phyloP scores from a whole-genome alignment of 2,329 filamentous ascomycete genomes.

The Ascosphaera apis region DNA sequence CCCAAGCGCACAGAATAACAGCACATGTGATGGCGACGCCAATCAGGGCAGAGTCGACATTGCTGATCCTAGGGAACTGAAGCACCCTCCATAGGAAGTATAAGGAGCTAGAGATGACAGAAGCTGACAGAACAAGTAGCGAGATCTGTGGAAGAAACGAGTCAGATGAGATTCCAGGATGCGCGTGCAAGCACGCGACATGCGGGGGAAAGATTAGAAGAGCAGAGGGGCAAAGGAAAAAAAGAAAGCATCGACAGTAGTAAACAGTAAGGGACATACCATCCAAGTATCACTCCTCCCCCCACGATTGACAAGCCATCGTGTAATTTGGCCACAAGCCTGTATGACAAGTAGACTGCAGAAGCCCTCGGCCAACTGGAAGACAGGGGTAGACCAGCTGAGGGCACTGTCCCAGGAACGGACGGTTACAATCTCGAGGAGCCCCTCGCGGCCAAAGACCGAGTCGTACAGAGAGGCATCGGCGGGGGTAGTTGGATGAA shows the following conservation, averaged over 20 bases:
- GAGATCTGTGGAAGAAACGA: conserved; percentile 38
- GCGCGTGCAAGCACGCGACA: background rate
- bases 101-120: conserved; percentile 74
- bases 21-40: conserved; percentile 81
- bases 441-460: conserved; percentile 66
- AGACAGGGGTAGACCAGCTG: conserved; percentile 77
- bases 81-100: conserved; percentile 95
- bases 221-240: background rate
- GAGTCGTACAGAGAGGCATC: conserved; percentile 53
- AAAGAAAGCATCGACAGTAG: no score
- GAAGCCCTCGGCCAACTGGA: conserved; percentile 88
- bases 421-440: conserved; percentile 58
- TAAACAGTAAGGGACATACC: conserved; percentile 33
- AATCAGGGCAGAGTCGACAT: conserved; percentile 77
- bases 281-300: conserved; percentile 93
- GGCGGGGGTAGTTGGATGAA: conserved; percentile 39
- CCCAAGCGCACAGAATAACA: conserved; percentile 79
- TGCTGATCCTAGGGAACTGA: conserved; percentile 79
- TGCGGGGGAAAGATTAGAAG: background rate
- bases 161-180: background rate
- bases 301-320: conserved; percentile 72
- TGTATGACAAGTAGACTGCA: conserved; percentile 93
- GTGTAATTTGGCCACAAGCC: conserved; percentile 76
- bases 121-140: conserved; percentile 67
- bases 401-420: conserved; percentile 75